Base-by-base conservation (phyloP, 345 rosid genomes). In the Luvunga scandens region DNA sequence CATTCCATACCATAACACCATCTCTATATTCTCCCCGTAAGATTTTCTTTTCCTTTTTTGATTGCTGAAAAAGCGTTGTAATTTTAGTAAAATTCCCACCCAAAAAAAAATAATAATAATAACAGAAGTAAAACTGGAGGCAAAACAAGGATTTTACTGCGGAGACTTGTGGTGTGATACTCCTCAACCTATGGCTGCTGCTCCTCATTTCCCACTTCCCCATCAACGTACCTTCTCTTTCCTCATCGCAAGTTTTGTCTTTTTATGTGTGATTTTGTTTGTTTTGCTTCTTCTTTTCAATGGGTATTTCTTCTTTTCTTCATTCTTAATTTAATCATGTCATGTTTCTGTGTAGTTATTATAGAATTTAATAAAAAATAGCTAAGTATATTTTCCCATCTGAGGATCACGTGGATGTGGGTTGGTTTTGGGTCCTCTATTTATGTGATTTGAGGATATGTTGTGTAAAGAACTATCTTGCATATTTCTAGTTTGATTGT, bases 161-260 rank as follows among this genome's bases (percentile, higher is more conserved):
- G 77, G 77, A 74, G 77, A 74, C 18, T 28, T 62, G 69, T 74
- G 77, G 77, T 74, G 77, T 62, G 28, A 27, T 45, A 61, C 59
- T 62, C 57, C 57, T 53, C 39, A 14, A 31, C 10, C 24, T 27
- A 27, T 42, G 25, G 16, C 70, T 66, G 10, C 25, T 34, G 27
- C 16, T 34, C 39, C 45, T 65, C 27, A 34, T 66, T 55, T 70
- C 61, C 36, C 61, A 27, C 38, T 70, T 12, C 27, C 48, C 9
- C 28, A 9, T 70, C 25, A 70, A 8, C 73, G 73, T 70, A 70
- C 30, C 28, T 21, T 13, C 22, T 48, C 21, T 69, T 31, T 66
- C n/a, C 36, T 21, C 25, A 21, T 66, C 36, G 13, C 68, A 31
- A 31, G 36, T 30, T 64, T 64, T 64, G 5, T 4, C 8, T 66